Conservation (phyloP, 768 basidiomycete species). For the Trametes coccinea region DNA sequence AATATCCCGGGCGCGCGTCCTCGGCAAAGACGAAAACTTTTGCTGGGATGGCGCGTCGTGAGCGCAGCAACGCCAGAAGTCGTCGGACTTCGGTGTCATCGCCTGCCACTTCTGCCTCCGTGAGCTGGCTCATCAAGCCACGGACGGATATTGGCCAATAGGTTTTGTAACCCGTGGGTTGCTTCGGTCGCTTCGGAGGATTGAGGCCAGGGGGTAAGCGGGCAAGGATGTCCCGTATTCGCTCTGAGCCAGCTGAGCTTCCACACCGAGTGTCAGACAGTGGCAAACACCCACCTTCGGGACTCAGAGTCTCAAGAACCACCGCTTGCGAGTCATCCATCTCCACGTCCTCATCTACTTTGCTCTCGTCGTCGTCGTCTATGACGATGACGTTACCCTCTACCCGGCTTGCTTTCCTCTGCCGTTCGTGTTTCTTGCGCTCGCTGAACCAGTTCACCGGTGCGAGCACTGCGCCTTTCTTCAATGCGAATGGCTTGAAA, state of each 20-base stretch:
- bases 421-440: constrained; percentile 28
- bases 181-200: constrained; percentile 34
- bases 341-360: constrained; percentile 25
- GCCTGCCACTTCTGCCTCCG: constrained; percentile 75
- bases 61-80: constrained; percentile 59
- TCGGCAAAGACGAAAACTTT: constrained; percentile 85
- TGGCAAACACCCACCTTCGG: constrained; percentile 40
- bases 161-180: constrained; percentile 30
- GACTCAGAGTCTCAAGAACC: constrained; percentile 33
- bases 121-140: constrained; percentile 59
- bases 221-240: constrained; percentile 22
- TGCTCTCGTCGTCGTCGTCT: constrained; percentile 44
- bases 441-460: constrained; percentile 69
- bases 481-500: constrained; percentile 80
- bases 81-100: constrained; percentile 68
- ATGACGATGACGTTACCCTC: constrained; percentile 59
- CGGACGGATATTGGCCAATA: constrained; percentile 42
- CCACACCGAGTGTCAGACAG: background rate
- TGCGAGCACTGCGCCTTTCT: constrained; percentile 73
- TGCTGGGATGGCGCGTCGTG: constrained; percentile 63
- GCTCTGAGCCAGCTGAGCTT: constrained; percentile 18
- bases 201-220: constrained; percentile 20
- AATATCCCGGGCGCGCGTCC: constrained; percentile 89
- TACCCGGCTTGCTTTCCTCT: constrained; percentile 23
- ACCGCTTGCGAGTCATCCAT: constrained; percentile 25